Percentiles rank a stretch among this genome's conserved stretches.
phyloP scores from a whole-genome alignment of 225 moss, liverwort and hornwort species.

The Sphagnum tenellum region DNA sequence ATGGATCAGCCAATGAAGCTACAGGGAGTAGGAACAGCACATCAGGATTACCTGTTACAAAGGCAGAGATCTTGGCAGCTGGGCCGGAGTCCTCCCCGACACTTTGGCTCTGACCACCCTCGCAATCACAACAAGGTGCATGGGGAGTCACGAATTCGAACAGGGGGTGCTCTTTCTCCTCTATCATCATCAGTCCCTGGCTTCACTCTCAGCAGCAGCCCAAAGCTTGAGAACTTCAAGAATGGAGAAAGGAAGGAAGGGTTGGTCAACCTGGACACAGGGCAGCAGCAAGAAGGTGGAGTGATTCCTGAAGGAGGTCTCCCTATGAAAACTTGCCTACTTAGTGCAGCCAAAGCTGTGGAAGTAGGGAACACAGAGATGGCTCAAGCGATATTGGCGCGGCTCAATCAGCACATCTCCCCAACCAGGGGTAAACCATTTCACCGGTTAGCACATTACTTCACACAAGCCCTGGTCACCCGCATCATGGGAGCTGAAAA shows the following conservation, averaged over 20 bases:
- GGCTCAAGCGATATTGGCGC: slow-evolving; percentile 60
- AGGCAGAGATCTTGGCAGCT: slow-evolving; percentile 22
- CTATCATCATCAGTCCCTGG: slow-evolving; percentile 10
- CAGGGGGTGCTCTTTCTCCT: slow-evolving; percentile 9
- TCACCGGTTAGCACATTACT: slow-evolving; percentile 47
- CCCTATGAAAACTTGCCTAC: slow-evolving; percentile 25
- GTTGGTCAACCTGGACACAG: slow-evolving; percentile 17
- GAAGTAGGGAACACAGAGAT: slow-evolving; percentile 41
- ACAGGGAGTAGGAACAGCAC: slow-evolving; percentile 8
- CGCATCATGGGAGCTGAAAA: slow-evolving; percentile 21
- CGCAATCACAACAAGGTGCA: neutral
- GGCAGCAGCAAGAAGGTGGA: slow-evolving; percentile 21
- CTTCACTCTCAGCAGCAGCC: neutral
- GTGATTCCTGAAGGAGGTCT: slow-evolving; percentile 29
- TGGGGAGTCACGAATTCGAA: neutral
- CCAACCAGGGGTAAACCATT: slow-evolving; percentile 33
- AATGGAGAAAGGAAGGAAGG: slow-evolving; percentile 7
- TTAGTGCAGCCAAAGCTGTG: slow-evolving; percentile 45
- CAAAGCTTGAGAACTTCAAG: neutral
- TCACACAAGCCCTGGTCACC: slow-evolving; percentile 34
- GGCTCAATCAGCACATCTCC: slow-evolving; percentile 60
- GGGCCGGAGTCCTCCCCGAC: slow-evolving; percentile 1
- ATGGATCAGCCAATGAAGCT: slow-evolving; percentile 1
- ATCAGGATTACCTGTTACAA: slow-evolving; percentile 7
- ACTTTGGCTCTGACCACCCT: slow-evolving; percentile 4